phyloP scores from a whole-genome alignment of 75 land plant genomes.

The Adiantum capillusveneris region DNA sequence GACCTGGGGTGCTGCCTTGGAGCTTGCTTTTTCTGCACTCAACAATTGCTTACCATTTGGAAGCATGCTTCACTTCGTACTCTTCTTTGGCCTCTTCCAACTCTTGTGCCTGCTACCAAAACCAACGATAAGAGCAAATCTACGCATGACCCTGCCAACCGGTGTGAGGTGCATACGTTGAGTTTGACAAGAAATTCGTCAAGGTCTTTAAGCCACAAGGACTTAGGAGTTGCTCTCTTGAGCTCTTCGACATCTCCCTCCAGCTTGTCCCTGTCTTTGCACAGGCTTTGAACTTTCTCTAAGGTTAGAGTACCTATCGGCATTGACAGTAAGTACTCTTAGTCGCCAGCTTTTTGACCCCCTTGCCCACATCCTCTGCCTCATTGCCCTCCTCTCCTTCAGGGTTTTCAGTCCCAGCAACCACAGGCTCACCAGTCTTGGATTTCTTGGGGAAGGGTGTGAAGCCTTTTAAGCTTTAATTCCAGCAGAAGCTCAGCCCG shows the following conservation, averaged over 20 bases:
- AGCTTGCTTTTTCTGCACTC: background rate
- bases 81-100: slow-evolving; percentile 34
- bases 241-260: slow-evolving; percentile 62
- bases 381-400: slow-evolving; percentile 37
- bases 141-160: background rate
- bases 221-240: slow-evolving; percentile 50
- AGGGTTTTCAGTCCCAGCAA: slow-evolving; percentile 45
- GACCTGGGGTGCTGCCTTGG: too few species aligned
- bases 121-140: background rate
- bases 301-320: slow-evolving; percentile 75
- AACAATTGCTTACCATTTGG: slow-evolving; percentile 12
- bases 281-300: slow-evolving; percentile 77
- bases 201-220: slow-evolving; percentile 77
- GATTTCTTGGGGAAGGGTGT: slow-evolving; percentile 91
- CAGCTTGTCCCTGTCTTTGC: slow-evolving; percentile 50
- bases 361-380: slow-evolving; percentile 23
- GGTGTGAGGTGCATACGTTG: slow-evolving; percentile 36
- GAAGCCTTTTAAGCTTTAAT: slow-evolving; percentile 67
- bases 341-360: slow-evolving; percentile 54
- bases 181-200: slow-evolving; percentile 56
- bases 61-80: slow-evolving; percentile 23
- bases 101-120: slow-evolving; percentile 26
- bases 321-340: slow-evolving; percentile 89
- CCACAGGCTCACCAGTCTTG: slow-evolving; percentile 43
- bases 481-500: slow-evolving; percentile 72